Conservation (phyloP, 768 basidiomycete species). For the Saitozyma sp. region DNA sequence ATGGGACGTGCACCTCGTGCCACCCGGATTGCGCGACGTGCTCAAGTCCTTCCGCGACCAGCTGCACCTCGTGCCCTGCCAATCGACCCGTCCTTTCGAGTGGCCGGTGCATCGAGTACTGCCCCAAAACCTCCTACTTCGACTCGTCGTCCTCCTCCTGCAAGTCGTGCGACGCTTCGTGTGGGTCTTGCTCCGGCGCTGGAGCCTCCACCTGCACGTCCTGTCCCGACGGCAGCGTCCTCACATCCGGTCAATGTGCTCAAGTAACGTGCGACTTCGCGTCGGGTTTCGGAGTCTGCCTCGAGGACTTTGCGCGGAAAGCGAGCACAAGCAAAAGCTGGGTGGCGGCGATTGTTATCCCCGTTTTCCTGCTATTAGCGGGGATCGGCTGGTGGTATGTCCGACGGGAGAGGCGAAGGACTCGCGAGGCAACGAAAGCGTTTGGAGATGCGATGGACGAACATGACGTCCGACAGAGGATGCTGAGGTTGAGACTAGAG, state of each 20-base stretch:
- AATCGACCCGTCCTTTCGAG: conserved; percentile 29
- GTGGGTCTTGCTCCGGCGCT: conserved; percentile 33
- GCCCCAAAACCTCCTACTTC: conserved; percentile 35
- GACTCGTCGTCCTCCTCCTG: conserved; percentile 29
- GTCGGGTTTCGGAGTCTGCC: conserved; percentile 28
- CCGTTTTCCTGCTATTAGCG: conserved; percentile 13
- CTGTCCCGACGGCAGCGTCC: conserved; percentile 36
- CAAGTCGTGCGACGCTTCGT: conserved; percentile 33
- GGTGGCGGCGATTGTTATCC: conserved; percentile 26
- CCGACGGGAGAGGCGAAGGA: conserved; percentile 27
- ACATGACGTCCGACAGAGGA: conserved; percentile 14
- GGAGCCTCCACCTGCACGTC: conserved; percentile 28
- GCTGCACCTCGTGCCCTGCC: conserved; percentile 36
- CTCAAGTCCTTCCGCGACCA: conserved; percentile 17
- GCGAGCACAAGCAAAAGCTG: conserved; percentile 5
- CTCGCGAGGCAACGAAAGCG: conserved; percentile 28
- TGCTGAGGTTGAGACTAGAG: conserved; percentile 21
- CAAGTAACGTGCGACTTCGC: conserved; percentile 25
- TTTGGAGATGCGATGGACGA: conserved; percentile 39
- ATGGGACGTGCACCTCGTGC: conserved; percentile 41
- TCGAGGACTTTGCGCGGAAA: conserved; percentile 24
- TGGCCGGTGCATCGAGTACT: conserved; percentile 38
- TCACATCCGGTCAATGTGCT: conserved; percentile 35
- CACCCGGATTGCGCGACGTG: conserved; percentile 43
- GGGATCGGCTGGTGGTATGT: conserved; percentile 33